Evolutionary conservation across 306 rosid genomes (phyloP).

Genomic region (Cucurbita argyrosperma): DNA sequence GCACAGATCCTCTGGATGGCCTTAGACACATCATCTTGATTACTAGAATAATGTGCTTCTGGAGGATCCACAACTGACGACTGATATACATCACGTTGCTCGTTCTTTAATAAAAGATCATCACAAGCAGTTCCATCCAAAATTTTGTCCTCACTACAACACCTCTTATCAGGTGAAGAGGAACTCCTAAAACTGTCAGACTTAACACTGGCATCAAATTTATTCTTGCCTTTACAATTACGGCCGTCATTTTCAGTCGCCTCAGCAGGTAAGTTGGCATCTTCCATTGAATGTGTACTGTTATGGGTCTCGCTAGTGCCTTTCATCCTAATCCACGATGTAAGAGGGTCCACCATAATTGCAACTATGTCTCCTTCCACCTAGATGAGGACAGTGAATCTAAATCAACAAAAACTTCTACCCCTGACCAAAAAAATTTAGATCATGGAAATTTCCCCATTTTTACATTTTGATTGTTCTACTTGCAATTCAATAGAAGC

Average conservation of each 20-base stretch:
- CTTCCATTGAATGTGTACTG: conserved; percentile 26
- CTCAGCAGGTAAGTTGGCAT: conserved; percentile 21
- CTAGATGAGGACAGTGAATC: conserved; percentile 17
- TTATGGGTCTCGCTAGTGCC: conserved; percentile 30
- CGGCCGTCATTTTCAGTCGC: conserved; percentile 17
- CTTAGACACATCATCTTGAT: conserved; percentile 22
- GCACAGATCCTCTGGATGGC: conserved; percentile 38
- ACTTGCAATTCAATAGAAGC: not conserved
- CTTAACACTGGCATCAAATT: conserved; percentile 21
- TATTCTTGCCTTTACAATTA: conserved; percentile 35
- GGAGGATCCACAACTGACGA: conserved; percentile 14
- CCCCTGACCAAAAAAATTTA: not conserved
- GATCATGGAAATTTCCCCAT: not conserved
- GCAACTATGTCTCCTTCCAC: conserved; percentile 85
- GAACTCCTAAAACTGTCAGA: conserved; percentile 16
- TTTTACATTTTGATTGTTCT: not conserved
- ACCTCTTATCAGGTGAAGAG: conserved; percentile 16
- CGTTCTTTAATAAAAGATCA: conserved; percentile 16
- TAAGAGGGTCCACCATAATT: conserved; percentile 47
- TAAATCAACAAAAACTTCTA: conserved; percentile 7
- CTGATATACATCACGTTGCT: conserved; percentile 16
- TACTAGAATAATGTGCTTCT: conserved; percentile 21
- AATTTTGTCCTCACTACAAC: conserved; percentile 10
- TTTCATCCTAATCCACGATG: conserved; percentile 70
- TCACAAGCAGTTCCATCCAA: conserved; percentile 15